phyloP scores from a whole-genome alignment of 371 early-diverging fungal species.

The Parasitella parasitica region DNA sequence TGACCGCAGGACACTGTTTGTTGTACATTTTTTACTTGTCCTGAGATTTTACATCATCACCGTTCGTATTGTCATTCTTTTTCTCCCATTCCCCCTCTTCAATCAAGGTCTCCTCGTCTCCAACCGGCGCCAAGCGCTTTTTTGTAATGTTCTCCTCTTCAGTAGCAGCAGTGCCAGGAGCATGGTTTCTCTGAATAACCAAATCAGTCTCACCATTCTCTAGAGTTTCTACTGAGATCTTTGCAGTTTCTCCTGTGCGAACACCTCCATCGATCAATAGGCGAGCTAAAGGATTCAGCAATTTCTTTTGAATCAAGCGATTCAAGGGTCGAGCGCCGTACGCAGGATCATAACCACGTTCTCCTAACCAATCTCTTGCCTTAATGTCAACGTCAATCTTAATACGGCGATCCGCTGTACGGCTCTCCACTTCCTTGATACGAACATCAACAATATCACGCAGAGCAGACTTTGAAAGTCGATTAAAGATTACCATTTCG shows the following conservation, averaged over 20 bases:
- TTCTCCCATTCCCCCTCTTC: conserved; percentile 18
- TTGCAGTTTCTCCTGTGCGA: conserved; percentile 63
- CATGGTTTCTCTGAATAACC: conserved; percentile 41
- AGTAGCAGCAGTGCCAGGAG: conserved; percentile 19
- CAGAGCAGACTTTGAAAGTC: conserved; percentile 60
- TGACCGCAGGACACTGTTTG: no score
- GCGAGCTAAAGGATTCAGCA: conserved; percentile 81
- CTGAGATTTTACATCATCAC: conserved; percentile 1
- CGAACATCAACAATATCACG: conserved; percentile 81
- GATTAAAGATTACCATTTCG: conserved; percentile 75
- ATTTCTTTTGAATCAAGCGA: conserved; percentile 78
- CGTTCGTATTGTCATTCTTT: conserved; percentile 15
- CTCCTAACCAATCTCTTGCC: conserved; percentile 78
- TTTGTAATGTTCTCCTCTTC: conserved; percentile 27
- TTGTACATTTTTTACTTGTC: no score
- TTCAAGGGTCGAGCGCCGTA: conserved; percentile 88
- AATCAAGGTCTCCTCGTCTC: conserved; percentile 37
- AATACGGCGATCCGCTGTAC: conserved; percentile 77
- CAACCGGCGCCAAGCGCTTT: conserved; percentile 42
- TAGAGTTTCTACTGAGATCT: conserved; percentile 31
- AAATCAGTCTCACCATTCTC: conserved; percentile 38
- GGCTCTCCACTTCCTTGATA: conserved; percentile 70
- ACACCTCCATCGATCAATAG: conserved; percentile 78
- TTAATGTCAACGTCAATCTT: conserved; percentile 64
- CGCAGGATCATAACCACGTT: conserved; percentile 79